A percentile compares a stretch with the other conserved stretches of the same genome.
Evolutionary conservation across 2,329 filamentous ascomycete genomes (phyloP).

Genomic region (Achaetomium macrosporum): DNA sequence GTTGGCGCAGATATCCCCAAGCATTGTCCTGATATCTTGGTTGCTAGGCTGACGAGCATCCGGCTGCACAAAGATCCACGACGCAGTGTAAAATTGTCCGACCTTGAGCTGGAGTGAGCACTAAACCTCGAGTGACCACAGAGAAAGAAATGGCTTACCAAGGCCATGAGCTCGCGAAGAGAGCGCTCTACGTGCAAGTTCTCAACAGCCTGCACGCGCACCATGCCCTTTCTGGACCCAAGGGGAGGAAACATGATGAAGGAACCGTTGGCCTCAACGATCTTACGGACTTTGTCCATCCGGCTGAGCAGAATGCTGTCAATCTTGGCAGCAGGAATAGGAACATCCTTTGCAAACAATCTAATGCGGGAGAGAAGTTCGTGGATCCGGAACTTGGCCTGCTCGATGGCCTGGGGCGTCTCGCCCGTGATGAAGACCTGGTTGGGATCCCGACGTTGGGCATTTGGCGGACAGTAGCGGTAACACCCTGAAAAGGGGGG

Average conservation of each 20-base stretch:
- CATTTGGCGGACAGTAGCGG: conserved; percentile 79
- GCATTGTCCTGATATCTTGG: conserved; percentile 79
- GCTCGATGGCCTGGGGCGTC: conserved; percentile 72
- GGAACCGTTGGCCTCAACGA: conserved; percentile 92
- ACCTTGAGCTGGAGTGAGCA: conserved; percentile 49
- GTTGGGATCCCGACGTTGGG: conserved; percentile 73
- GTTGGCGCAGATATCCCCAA: conserved; percentile 92
- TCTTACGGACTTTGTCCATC: conserved; percentile 94
- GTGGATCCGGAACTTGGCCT: conserved; percentile 86
- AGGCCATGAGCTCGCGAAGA: conserved; percentile 88
- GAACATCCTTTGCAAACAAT: conserved; percentile 85
- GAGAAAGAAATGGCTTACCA: conserved; percentile 51
- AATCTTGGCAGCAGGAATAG: conserved; percentile 84
- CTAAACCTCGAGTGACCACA: not conserved
- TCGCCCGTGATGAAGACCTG: conserved; percentile 96
- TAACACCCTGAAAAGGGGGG: conserved; percentile 89
- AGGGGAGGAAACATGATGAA: conserved; percentile 89
- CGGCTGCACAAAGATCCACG: conserved; percentile 85
- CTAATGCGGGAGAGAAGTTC: conserved; percentile 77
- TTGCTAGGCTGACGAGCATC: conserved; percentile 55
- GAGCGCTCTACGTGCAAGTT: conserved; percentile 92
- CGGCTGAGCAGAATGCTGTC: conserved; percentile 88
- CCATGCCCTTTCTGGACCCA: conserved; percentile 74
- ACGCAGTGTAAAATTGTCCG: conserved; percentile 94
- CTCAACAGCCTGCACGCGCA: conserved; percentile 89